These are phyloP conservation scores for Venturia nashicola DNA, from an alignment of 2,329 filamentous ascomycete species.

Conservation along the genomic window DNA sequence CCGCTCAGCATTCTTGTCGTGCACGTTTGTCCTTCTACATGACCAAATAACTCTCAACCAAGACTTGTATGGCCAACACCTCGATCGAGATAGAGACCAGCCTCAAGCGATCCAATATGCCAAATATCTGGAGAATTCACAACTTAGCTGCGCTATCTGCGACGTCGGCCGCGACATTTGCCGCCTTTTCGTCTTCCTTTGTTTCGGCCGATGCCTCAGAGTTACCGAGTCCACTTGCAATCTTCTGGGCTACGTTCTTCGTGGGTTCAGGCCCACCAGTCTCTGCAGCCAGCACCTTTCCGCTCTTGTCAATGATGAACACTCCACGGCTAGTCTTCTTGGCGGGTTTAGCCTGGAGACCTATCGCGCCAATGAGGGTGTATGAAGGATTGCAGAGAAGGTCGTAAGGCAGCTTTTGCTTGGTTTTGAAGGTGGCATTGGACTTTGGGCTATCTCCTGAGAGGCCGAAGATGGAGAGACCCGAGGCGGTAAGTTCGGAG, in stretches of 20 bases:
- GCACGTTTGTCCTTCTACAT: neutral
- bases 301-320: conserved; percentile 71
- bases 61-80: neutral
- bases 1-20: neutral
- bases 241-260: conserved; percentile 59
- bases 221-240: conserved; percentile 30
- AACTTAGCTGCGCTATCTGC: conserved; percentile 7
- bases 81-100: neutral
- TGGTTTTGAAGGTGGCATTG: conserved; percentile 85
- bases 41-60: neutral
- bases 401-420: conserved; percentile 79
- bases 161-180: conserved; percentile 21
- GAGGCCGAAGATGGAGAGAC: conserved; percentile 80
- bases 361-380: conserved; percentile 71
- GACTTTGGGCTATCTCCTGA: conserved; percentile 79
- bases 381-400: conserved; percentile 72
- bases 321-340: conserved; percentile 77
- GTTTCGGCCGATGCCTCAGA: neutral
- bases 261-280: conserved; percentile 68
- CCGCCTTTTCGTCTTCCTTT: conserved; percentile 28
- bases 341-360: conserved; percentile 66
- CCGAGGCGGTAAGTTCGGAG: conserved; percentile 59
- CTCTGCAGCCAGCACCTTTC: conserved; percentile 66
- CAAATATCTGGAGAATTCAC: neutral
- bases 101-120: neutral